Percentiles rank a stretch among this genome's conserved stretches.
Evolutionary conservation across 768 basidiomycete genomes (phyloP).

Genomic region (Boletus edulis): DNA sequence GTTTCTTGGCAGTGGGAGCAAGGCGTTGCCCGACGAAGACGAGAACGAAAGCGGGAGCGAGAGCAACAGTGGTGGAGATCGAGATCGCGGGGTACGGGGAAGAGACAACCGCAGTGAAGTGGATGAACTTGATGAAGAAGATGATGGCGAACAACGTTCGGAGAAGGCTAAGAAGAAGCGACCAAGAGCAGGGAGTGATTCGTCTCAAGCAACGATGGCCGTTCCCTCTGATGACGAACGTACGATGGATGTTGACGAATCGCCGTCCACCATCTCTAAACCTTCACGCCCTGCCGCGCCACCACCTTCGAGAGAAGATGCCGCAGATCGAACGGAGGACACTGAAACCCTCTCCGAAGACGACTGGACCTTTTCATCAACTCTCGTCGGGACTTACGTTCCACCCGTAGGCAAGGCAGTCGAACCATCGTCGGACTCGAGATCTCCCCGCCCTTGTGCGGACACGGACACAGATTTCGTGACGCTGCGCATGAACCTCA

Average conservation of each 20-base stretch:
- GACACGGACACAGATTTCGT: slow-evolving; percentile 9
- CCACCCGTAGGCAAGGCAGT: slow-evolving; percentile 12
- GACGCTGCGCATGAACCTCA: slow-evolving; percentile 19
- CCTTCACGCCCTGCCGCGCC: neutral
- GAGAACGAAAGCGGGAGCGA: slow-evolving; percentile 17
- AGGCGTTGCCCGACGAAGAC: slow-evolving; percentile 14
- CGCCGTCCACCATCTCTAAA: slow-evolving; percentile 20
- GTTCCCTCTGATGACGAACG: slow-evolving; percentile 24
- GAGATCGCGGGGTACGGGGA: neutral
- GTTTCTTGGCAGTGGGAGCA: slow-evolving; percentile 52
- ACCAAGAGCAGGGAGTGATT: slow-evolving; percentile 11
- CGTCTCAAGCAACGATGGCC: slow-evolving; percentile 19
- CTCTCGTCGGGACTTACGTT: slow-evolving; percentile 23
- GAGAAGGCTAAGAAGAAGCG: slow-evolving; percentile 4
- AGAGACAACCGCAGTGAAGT: slow-evolving; percentile 7
- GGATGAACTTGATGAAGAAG: slow-evolving; percentile 13
- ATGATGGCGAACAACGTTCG: neutral
- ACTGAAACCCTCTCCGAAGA: slow-evolving; percentile 10
- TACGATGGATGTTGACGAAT: slow-evolving; percentile 26
- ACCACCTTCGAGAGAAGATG: neutral
- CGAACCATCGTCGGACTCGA: neutral
- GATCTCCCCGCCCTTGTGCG: neutral
- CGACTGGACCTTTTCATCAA: slow-evolving; percentile 23
- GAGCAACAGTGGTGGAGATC: slow-evolving; percentile 3
- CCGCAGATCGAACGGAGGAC: neutral